Evolutionary conservation across 345 rosid species (phyloP), one percentile per base, ranked within the genome.

Genomic region (Brassica cretica): DNA sequence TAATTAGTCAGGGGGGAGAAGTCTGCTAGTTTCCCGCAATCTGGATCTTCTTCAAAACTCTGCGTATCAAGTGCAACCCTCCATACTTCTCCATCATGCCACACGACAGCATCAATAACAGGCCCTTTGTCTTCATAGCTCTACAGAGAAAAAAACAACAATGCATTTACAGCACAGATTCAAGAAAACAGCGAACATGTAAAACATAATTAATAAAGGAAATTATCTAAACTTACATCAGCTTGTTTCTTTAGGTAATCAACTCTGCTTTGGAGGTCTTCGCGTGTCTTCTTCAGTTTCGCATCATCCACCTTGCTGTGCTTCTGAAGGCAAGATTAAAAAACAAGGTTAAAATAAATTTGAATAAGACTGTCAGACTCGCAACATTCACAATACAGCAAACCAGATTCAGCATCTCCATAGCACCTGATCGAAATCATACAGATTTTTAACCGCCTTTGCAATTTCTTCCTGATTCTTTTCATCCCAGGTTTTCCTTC

Each of bases 71-170:
- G 91, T 65, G 98, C 98, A 80, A 77, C 97, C 86, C 98, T 89
- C 98, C 99, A 95, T 41, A 88, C 82, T 78, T 91, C 94, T 60
- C 97, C 99, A 77, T 95, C 98, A 82, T 95, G 86, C 99, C 99
- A 95, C 44, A 90, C 97, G 80, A 91, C 93, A 84, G 97, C 96
- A 75, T 95, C 99, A 73, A 95, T 87, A 66, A 89, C 81, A 82
- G 98, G 98, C 65, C 99, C 99, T 83, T 87, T 91, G 84, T 95
- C 99, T 82, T 93, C 93, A 80, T 89, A 91, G 81, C 77, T 85
- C 98, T 95, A 75, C 61, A 71, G 66, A 51, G 8, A 35, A 35
- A 46, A 11, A 66, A 39, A 73, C 24, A 60, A 78, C 10, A 24
- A 37, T 15, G n/a, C 32, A 24, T 35, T 79, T 63, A 75, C 62